phyloP scores from a whole-genome alignment of 1,284 basidiomycete genomes.

The Inonotus obliquus region DNA sequence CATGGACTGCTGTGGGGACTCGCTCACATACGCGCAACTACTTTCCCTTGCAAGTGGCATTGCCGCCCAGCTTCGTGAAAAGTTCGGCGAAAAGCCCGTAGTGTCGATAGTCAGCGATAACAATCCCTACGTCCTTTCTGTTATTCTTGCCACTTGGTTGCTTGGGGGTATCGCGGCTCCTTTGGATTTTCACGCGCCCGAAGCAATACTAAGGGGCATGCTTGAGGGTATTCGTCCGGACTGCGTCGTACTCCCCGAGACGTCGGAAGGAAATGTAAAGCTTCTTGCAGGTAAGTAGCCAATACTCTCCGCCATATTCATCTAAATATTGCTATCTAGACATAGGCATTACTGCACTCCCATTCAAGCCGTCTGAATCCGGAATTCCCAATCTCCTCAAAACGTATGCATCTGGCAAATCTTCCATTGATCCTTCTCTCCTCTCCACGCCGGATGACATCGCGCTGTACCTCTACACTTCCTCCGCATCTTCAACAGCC shows the following conservation, averaged over 20 bases:
- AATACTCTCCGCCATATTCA: background rate
- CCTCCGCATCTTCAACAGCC: constrained; percentile 31
- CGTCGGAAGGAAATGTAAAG: constrained; percentile 23
- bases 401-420: constrained; percentile 25
- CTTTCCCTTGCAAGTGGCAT: background rate
- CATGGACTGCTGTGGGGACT: constrained; percentile 14
- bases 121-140: constrained; percentile 30
- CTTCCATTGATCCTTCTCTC: constrained; percentile 20
- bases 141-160: constrained; percentile 32
- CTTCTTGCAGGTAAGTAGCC: constrained; percentile 24
- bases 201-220: constrained; percentile 30
- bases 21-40: constrained; percentile 11
- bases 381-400: constrained; percentile 28
- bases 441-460: constrained; percentile 5
- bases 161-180: constrained; percentile 30
- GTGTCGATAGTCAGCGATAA: constrained; percentile 33
- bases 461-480: constrained; percentile 31
- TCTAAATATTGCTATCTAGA: background rate
- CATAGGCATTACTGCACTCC: background rate
- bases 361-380: constrained; percentile 19
- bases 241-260: constrained; percentile 27
- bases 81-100: constrained; percentile 2
- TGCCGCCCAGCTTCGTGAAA: constrained; percentile 2
- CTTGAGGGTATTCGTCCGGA: constrained; percentile 28
- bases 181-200: constrained; percentile 31